Evolutionary conservation across 305 asterid species (phyloP), one percentile per base, ranked within the genome.

Genomic region (Rubia peregrina): DNA sequence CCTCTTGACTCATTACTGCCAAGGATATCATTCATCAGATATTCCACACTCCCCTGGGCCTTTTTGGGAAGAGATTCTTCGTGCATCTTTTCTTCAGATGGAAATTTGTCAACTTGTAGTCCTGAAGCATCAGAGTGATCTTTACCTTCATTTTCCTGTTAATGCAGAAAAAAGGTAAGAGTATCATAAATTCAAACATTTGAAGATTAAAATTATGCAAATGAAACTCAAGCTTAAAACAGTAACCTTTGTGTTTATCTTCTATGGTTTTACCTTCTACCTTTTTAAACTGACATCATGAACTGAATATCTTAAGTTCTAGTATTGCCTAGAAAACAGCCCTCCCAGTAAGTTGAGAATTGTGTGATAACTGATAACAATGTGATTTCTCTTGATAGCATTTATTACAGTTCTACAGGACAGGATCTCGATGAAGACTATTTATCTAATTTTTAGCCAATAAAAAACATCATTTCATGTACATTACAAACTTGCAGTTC

Each of bases 111-210:
- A 17, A 40, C 55, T 40, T 26, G 65, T 69, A 40, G 16, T n/a
- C 55, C 48, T 36, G 65, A 49, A 30, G 14, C 48, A 26, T 33
- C 64, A 36, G 49, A 17, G n/a, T 0, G 6, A 16, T n/a, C 73
- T 55, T 6, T 40, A 16, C 22, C 65, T 53, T 36, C 72, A 44
- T 17, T 55, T 36, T 33, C 51, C 13, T 8, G 57, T 69, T 56
- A 65, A 53, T 69, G 73, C 73, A 55, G 65, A 56, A 38, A 56
- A 61, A 61, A 61, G 26, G 8, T 19, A 4, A 53, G 65, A 55
- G 19, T 42, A 53, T 11, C 61, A 33, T 36, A 38, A 68, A 68
- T 19, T 16, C 22, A 14, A 67, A 67, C 11, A 17, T 53, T 49
- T 33, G 36, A 51, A 53, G n/a, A 30, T 51, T 53, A 33, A 10